Conservation (phyloP, 202 grass and related monocot genomes). For the Bolboschoenoplectus hybrid region DNA sequence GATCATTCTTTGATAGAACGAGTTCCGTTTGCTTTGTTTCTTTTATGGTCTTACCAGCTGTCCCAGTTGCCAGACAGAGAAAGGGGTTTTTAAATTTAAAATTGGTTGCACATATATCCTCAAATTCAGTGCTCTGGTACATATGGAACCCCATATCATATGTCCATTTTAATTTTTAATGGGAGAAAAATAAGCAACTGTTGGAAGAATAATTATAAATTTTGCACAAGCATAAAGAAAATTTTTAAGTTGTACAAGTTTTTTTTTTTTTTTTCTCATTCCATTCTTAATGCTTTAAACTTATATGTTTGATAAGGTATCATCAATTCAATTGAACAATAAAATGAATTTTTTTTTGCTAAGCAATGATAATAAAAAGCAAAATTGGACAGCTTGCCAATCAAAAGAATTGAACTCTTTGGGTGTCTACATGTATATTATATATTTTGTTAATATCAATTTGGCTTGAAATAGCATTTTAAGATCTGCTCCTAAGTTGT, state of each 20-base stretch:
- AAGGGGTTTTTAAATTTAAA: background rate
- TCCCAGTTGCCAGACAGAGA: constrained; percentile 30
- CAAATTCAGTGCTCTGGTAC: constrained; percentile 21
- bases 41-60: background rate
- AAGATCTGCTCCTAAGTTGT: background rate
- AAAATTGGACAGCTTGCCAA: too few species aligned
- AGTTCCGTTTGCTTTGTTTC: constrained; percentile 16
- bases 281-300: background rate
- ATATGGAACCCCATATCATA: constrained; percentile 38
- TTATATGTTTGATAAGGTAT: background rate
- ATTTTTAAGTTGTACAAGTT: background rate
- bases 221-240: background rate
- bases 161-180: constrained; percentile 26
- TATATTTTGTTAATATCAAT: background rate
- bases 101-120: constrained; percentile 1
- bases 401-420: too few species aligned
- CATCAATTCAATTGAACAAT: background rate
- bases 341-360: too few species aligned
- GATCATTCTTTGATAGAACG: constrained; percentile 37
- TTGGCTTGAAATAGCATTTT: background rate
- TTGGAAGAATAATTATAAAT: too few species aligned
- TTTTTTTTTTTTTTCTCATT: background rate
- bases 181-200: background rate
- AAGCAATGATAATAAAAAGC: too few species aligned
- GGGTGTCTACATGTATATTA: too few species aligned